Base-by-base conservation (phyloP, 2,329 filamentous ascomycete genomes). In the Claviceps spartinae region DNA sequence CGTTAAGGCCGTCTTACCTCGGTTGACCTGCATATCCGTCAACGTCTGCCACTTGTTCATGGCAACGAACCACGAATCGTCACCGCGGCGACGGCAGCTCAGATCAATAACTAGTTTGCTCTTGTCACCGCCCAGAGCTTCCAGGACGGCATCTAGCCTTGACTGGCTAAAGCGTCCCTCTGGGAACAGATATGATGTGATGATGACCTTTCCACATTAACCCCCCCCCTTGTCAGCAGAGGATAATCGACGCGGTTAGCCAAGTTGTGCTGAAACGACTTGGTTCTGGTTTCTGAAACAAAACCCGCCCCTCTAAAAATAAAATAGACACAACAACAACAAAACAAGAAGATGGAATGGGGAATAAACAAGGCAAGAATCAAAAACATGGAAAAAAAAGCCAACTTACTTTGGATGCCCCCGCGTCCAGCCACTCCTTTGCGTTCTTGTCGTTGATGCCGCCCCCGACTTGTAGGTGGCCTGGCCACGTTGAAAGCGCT, bases 11-110 rank as follows among this genome's bases (percentile, higher is more conserved):
- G 34, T 59, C 67, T 56, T 70, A 90, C 91, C 86, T 75, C 86
- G 75, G 57, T 84, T 91, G 57, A 98, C 82, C 65, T 96, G 88
- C 82, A 95, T 95, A 62, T 96, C 88, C 1, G 93, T 97, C 52
- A 97, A 84, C 1, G 88, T 95, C 74, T 97, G 93, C 93, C 93
- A 98, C 67, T 95, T 95, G 69, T 98, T 88, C 85, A 95, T 98
- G 52, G 93, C 91, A n/a, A 98, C 93, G 62, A 86, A 89, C 93
- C 93, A 98, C 41, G 73, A 83, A 52, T 83, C 74, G 3, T 75
- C 72, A 40, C 77, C 85, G 54, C 82, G 83, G 54, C 83, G 77
- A 49, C 93, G 82, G 65, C 93, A 98, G 68, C 89, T 95, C 24
- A 98, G 78, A 64, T 98, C 93, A 65, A 98, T 90, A 58, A 98